Evolutionary conservation across 2,329 filamentous ascomycete species (phyloP).

Genomic region (Pseudofabraea citricarpa): DNA sequence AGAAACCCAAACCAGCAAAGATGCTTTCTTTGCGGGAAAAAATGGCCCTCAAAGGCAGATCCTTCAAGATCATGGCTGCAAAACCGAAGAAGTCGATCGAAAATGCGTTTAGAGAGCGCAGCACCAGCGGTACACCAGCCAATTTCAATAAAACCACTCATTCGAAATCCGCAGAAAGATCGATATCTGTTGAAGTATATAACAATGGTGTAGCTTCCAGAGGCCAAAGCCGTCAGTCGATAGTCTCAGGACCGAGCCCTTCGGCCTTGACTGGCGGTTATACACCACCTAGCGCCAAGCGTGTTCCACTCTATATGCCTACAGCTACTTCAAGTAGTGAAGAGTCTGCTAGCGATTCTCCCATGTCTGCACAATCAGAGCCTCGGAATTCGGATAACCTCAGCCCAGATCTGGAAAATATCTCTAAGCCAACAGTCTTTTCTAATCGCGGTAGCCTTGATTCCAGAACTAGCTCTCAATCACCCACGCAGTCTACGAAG

Average conservation of each 20-base stretch:
- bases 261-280: too few relatives aligned
- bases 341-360: not conserved
- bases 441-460: too few relatives aligned
- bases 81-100: constrained; percentile 6
- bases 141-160: constrained; percentile 1
- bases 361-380: not conserved
- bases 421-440: not conserved
- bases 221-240: too few relatives aligned
- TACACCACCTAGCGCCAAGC: not conserved
- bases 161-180: not conserved
- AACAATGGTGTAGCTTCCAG: too few relatives aligned
- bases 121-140: constrained; percentile 1
- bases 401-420: not conserved
- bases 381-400: not conserved
- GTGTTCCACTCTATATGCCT: not conserved
- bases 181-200: too few relatives aligned
- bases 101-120: not conserved
- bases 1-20: constrained; percentile 4
- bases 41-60: constrained; percentile 24
- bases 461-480: too few relatives aligned
- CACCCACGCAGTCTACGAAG: too few relatives aligned
- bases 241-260: too few relatives aligned
- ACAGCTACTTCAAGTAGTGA: not conserved
- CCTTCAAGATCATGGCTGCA: constrained; percentile 20
- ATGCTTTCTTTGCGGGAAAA: constrained; percentile 24